phyloP scores from a whole-genome alignment of 371 early-diverging fungal genomes.

The Smittium mucronatum region DNA sequence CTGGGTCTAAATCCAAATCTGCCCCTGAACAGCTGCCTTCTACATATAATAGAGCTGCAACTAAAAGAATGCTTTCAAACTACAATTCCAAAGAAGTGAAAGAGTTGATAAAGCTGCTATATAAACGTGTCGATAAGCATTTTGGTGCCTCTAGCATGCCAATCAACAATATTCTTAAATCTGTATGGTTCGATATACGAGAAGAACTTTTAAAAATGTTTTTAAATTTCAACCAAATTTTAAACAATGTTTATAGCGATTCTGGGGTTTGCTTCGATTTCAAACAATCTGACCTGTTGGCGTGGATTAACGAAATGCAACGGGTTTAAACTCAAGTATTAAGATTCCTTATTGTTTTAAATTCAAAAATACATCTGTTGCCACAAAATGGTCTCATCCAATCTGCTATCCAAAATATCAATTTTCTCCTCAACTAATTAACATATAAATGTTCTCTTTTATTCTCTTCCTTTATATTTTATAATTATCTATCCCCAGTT shows the following conservation, averaged over 20 bases:
- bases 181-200: slow-evolving; percentile 85
- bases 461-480: too few species aligned
- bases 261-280: slow-evolving; percentile 71
- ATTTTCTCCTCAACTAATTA: too few species aligned
- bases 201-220: slow-evolving; percentile 74
- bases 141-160: slow-evolving; percentile 66
- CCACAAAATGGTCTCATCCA: too few species aligned
- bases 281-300: slow-evolving; percentile 63
- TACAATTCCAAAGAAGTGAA: slow-evolving; percentile 70
- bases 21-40: slow-evolving; percentile 16
- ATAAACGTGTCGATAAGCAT: slow-evolving; percentile 87
- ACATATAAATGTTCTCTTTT: too few species aligned
- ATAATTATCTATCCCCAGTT: too few species aligned
- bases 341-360: too few species aligned
- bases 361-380: too few species aligned
- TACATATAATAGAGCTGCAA: slow-evolving; percentile 60
- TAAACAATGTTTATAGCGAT: slow-evolving; percentile 75
- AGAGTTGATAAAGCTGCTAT: slow-evolving; percentile 49
- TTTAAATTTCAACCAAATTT: slow-evolving; percentile 62
- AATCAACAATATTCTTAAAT: slow-evolving; percentile 42
- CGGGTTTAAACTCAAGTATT: too few species aligned
- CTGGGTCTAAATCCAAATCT: slow-evolving; percentile 11
- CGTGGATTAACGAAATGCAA: slow-evolving; percentile 23
- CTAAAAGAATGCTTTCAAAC: slow-evolving; percentile 70
- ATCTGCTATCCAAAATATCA: too few species aligned